Evolutionary conservation across 2,329 filamentous ascomycete genomes (phyloP), one percentile per base, ranked within the genome.

Genomic region (Westerdykella sp.): DNA sequence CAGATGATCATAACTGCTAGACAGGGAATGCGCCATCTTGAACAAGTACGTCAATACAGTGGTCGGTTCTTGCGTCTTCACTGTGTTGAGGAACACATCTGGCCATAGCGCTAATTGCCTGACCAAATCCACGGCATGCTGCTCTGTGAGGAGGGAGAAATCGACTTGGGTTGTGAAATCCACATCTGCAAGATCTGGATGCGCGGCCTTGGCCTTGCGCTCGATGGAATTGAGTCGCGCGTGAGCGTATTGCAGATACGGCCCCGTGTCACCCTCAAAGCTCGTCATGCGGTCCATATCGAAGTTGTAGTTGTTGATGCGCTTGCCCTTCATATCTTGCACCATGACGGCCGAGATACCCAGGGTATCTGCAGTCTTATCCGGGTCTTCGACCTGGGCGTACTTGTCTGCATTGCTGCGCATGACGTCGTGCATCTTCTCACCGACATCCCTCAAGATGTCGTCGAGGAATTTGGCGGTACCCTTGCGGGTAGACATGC

Each of bases 351-450:
- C 85, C 51, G 85, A 90, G 63, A 97, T 96, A 50, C 91, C 93
- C 3, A 97, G 78, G 10, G 80, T 87, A 70, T 97, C 93, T 48
- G 93, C 89, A 9, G 83, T 85, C 42, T 80, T 78, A 42, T 81
- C 82, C 0, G 91, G 91, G 66, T 97, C 76, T 60, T 84, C 85
- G 15, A 98, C 84, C 69, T 96, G 89, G 44, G 81, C 72, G 69
- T 97, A 98, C 75, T 98, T 98, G 62, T 78, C 76, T 57, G 85
- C 77, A 67, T 97, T 97, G 73, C 84, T 85, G 69, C 74, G 81
- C 93, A 98, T 98, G 40, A 94, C 87, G 48, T 95, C 87, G 74
- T 97, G 91, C 93, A 98, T 98, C 70, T 90, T 87, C 43, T 96
- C 91, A 58, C 81, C 83, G 6, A 94, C 88, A 35, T 70, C 63